Evolutionary conservation across 2,329 filamentous ascomycete genomes (phyloP).

Genomic region (Trichoderma sp.): DNA sequence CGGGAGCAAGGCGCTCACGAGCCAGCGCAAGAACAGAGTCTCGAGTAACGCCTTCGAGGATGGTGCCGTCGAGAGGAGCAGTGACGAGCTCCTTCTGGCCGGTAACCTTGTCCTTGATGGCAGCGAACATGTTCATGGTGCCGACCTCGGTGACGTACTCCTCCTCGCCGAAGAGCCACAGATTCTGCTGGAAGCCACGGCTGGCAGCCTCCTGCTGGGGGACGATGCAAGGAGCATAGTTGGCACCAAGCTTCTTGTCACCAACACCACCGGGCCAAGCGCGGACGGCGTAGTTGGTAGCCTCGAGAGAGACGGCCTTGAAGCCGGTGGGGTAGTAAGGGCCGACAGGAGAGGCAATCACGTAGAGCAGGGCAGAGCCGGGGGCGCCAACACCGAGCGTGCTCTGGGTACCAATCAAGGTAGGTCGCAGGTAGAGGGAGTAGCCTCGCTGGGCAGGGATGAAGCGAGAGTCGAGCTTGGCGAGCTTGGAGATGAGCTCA

Average conservation of each 20-base stretch:
- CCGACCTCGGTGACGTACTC: slow-evolving; percentile 96
- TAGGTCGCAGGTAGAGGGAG: slow-evolving; percentile 92
- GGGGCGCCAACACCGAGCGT: slow-evolving; percentile 93
- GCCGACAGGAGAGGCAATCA: slow-evolving; percentile 94
- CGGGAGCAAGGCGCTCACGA: slow-evolving; percentile 73
- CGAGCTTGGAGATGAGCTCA: slow-evolving; percentile 77
- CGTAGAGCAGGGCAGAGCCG: slow-evolving; percentile 84
- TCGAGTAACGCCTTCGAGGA: slow-evolving; percentile 89
- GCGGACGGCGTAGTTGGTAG: slow-evolving; percentile 92
- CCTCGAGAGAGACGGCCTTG: slow-evolving; percentile 93
- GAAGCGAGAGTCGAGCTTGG: slow-evolving; percentile 80
- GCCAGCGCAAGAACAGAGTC: slow-evolving; percentile 89
- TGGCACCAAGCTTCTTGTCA: slow-evolving; percentile 97
- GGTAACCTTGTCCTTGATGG: slow-evolving; percentile 78
- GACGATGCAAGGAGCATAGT: slow-evolving; percentile 99
- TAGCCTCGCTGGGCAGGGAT: slow-evolving; percentile 86
- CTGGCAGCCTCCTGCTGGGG: slow-evolving; percentile 89
- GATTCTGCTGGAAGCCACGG: slow-evolving; percentile 94
- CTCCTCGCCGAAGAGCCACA: slow-evolving; percentile 95
- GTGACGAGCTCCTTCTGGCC: slow-evolving; percentile 91
- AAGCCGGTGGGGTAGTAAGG: slow-evolving; percentile 98
- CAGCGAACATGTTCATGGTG: slow-evolving; percentile 97
- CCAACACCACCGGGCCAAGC: slow-evolving; percentile 98
- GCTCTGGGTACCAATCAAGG: slow-evolving; percentile 94
- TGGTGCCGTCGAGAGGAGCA: slow-evolving; percentile 94